Evolutionary conservation across 2,329 filamentous ascomycete species (phyloP).

Genomic region (Cladosporium sp.): DNA sequence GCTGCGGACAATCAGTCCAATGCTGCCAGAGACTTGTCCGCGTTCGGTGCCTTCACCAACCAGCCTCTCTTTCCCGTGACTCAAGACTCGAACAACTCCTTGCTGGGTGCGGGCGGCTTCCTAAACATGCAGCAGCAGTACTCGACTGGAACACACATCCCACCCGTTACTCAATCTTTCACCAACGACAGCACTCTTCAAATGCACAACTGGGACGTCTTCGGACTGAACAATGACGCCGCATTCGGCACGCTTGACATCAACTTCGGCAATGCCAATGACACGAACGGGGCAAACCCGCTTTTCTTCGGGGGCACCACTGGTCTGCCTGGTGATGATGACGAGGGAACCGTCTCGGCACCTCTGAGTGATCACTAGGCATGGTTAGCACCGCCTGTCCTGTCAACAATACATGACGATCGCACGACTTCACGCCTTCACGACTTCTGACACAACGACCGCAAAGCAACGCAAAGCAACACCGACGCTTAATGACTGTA

Average conservation of each 20-base stretch:
- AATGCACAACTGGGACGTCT: constrained; percentile 11
- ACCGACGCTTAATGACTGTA: background rate
- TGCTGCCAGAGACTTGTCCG: constrained; percentile 4
- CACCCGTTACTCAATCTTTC: background rate
- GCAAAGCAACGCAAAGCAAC: background rate
- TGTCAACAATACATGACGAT: too few relatives aligned
- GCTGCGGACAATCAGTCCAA: background rate
- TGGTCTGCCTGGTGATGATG: constrained; percentile 4
- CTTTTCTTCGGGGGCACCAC: constrained; percentile 9
- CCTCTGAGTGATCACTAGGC: constrained; percentile 1
- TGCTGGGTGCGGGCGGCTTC: background rate
- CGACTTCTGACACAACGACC: background rate
- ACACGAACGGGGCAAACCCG: constrained; percentile 7
- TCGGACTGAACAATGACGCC: background rate
- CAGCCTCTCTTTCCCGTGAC: constrained; percentile 3
- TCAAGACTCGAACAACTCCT: background rate
- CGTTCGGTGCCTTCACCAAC: constrained; percentile 10
- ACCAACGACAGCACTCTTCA: constrained; percentile 3
- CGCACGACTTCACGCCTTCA: background rate
- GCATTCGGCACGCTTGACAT: constrained; percentile 6
- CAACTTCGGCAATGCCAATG: background rate
- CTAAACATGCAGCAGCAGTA: background rate
- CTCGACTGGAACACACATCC: background rate
- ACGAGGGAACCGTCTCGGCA: constrained; percentile 10
- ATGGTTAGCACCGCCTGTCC: background rate